Conservation (phyloP, 1,139 yeast species). For the Taphrina populina region DNA sequence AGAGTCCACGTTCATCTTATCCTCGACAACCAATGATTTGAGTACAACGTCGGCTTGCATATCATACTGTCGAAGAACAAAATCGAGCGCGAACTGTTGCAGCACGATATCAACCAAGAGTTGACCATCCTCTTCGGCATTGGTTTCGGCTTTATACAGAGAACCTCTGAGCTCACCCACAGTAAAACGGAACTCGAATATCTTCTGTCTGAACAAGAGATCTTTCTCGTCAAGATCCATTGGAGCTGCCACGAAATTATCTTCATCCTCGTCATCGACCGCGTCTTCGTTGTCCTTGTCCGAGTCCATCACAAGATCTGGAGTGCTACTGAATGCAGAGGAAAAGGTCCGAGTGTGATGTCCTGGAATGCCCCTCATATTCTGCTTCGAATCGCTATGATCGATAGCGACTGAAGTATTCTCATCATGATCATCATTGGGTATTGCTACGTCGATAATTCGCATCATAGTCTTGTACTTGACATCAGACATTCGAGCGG, state of each 20-base stretch:
- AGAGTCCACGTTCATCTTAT: conserved; percentile 66
- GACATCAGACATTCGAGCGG: conserved; percentile 74
- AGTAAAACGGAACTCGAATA: conserved; percentile 67
- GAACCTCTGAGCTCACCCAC: conserved; percentile 65
- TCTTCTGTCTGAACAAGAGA: conserved; percentile 52
- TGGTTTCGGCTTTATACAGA: conserved; percentile 56
- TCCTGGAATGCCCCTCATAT: not conserved
- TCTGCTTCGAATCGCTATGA: not conserved
- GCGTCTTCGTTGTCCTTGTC: conserved; percentile 38
- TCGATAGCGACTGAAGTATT: not conserved
- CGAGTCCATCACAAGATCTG: conserved; percentile 29
- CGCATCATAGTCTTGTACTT: conserved; percentile 87
- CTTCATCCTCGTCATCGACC: conserved; percentile 27
- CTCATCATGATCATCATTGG: conserved; percentile 52
- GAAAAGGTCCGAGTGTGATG: conserved; percentile 7
- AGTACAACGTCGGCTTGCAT: conserved; percentile 67
- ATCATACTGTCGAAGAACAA: conserved; percentile 59
- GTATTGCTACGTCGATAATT: conserved; percentile 67
- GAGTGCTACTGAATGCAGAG: conserved; percentile 9
- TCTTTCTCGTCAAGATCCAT: conserved; percentile 37
- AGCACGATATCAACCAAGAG: conserved; percentile 72
- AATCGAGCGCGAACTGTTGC: conserved; percentile 60
- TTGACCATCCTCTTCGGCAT: conserved; percentile 47
- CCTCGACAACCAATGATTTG: conserved; percentile 67
- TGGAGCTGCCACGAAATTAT: conserved; percentile 21